Percentiles rank a stretch among this genome's conserved stretches.
These are phyloP conservation scores for Quercus aquifolioides DNA, from an alignment of 306 rosid species.

Conservation along the genomic window DNA sequence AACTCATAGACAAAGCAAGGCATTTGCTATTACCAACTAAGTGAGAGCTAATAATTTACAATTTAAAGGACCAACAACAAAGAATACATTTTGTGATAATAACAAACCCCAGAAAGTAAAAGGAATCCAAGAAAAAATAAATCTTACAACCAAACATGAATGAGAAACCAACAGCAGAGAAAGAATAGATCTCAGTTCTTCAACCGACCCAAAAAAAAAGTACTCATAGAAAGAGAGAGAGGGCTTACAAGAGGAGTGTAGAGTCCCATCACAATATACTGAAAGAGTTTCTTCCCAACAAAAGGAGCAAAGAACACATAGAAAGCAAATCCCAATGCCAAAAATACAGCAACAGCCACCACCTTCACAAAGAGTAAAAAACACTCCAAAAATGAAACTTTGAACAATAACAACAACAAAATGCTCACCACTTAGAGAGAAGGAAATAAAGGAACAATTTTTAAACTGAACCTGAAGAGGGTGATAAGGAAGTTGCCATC, in stretches of 20 bases:
- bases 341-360: slow-evolving; percentile 95
- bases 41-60: not conserved
- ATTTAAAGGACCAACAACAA: not conserved
- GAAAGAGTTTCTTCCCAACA: slow-evolving; percentile 80
- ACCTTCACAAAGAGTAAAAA: slow-evolving; percentile 44
- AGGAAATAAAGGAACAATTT: not conserved
- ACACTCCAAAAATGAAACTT: slow-evolving; percentile 1
- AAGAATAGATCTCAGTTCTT: slow-evolving; percentile 58
- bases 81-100: not conserved
- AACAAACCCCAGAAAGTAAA: slow-evolving; percentile 8
- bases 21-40: slow-evolving; percentile 11
- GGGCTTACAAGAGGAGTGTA: slow-evolving; percentile 87
- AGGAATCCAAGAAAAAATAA: slow-evolving; percentile 3
- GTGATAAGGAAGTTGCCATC: slow-evolving; percentile 97
- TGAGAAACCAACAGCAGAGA: slow-evolving; percentile 30
- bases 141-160: slow-evolving; percentile 21
- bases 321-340: slow-evolving; percentile 95
- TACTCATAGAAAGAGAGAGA: slow-evolving; percentile 17
- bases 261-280: slow-evolving; percentile 76
- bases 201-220: slow-evolving; percentile 21
- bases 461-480: slow-evolving; percentile 76
- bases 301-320: slow-evolving; percentile 98
- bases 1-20: slow-evolving; percentile 7
- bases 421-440: slow-evolving; percentile 1
- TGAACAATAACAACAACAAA: not conserved